Evolutionary conservation across 495 filamentous ascomycete genomes (phyloP).

Genomic region (Coniosporium apollinis): DNA sequence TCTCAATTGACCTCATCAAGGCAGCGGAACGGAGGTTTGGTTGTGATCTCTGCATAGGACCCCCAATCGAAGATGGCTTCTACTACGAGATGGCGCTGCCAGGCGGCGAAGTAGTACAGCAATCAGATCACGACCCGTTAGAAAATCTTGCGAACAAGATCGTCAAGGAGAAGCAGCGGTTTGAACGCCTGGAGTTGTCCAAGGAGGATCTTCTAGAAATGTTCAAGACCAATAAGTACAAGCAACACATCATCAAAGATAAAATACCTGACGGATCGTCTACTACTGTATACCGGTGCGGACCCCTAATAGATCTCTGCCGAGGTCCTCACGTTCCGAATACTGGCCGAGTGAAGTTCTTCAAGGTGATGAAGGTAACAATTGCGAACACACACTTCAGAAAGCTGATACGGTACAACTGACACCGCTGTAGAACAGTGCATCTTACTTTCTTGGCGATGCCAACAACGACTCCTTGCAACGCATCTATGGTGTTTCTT

Average conservation of each 20-base stretch:
- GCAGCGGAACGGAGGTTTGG: constrained; percentile 77
- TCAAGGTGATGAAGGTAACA: constrained; percentile 75
- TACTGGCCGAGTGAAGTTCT: constrained; percentile 81
- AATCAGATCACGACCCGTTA: constrained; percentile 62
- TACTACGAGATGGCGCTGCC: constrained; percentile 95
- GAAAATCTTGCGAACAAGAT: constrained; percentile 57
- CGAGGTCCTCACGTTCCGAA: constrained; percentile 76
- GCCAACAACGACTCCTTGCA: constrained; percentile 84
- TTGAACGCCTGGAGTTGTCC: constrained; percentile 73
- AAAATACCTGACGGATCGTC: constrained; percentile 74
- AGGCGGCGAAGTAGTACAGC: constrained; percentile 51
- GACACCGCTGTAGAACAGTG: too few species aligned
- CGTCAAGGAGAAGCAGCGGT: constrained; percentile 92
- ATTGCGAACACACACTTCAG: too few species aligned
- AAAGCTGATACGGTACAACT: constrained; percentile 3
- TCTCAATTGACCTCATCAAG: too few species aligned
- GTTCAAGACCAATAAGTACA: constrained; percentile 93
- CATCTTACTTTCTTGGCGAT: constrained; percentile 92
- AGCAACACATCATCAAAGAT: constrained; percentile 88
- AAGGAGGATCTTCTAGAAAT: constrained; percentile 88
- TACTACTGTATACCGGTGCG: constrained; percentile 85
- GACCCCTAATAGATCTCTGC: constrained; percentile 66
- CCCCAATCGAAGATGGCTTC: constrained; percentile 84
- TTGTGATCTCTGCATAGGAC: constrained; percentile 82
- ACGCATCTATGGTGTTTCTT: constrained; percentile 89